Percentiles rank a stretch among this genome's conserved stretches.
phyloP scores from a whole-genome alignment of 805 yeast species.

The Kluyveromyces aestuarii region DNA sequence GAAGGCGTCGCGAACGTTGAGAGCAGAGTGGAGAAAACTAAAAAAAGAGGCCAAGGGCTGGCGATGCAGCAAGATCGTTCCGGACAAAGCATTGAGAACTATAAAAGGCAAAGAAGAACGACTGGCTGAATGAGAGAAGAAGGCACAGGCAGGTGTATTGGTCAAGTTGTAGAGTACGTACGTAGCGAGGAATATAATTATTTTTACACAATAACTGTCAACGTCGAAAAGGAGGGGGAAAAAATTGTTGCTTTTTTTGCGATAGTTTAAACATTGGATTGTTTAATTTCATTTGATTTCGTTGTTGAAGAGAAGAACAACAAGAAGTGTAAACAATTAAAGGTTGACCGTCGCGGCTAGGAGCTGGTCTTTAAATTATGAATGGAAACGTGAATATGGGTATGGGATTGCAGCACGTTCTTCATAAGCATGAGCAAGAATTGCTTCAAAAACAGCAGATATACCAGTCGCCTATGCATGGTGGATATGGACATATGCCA shows the following conservation, averaged over 20 bases:
- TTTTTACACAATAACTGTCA: no score
- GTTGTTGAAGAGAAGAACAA: neutral
- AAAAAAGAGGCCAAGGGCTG: neutral
- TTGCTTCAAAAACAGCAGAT: slow-evolving; percentile 7
- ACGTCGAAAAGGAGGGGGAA: neutral
- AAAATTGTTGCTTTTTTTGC: neutral
- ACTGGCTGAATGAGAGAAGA: no score
- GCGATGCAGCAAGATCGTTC: no score
- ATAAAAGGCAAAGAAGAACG: no score
- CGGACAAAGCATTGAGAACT: no score
- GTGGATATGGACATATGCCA: neutral
- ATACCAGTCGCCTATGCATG: neutral
- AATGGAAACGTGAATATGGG: neutral
- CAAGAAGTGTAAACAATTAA: no score
- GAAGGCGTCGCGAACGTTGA: no score
- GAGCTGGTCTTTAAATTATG: neutral
- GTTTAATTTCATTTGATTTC: neutral
- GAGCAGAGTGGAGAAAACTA: neutral
- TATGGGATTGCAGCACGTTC: slow-evolving; percentile 2
- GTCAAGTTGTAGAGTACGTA: no score
- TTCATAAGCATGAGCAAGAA: slow-evolving; percentile 6
- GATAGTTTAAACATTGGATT: no score
- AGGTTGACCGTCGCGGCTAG: no score
- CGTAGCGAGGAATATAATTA: no score
- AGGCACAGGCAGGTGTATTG: no score